A percentile compares a stretch with the other conserved stretches of the same genome.
Conservation (phyloP, 257 asterid species). For the Solanum neorickii region DNA sequence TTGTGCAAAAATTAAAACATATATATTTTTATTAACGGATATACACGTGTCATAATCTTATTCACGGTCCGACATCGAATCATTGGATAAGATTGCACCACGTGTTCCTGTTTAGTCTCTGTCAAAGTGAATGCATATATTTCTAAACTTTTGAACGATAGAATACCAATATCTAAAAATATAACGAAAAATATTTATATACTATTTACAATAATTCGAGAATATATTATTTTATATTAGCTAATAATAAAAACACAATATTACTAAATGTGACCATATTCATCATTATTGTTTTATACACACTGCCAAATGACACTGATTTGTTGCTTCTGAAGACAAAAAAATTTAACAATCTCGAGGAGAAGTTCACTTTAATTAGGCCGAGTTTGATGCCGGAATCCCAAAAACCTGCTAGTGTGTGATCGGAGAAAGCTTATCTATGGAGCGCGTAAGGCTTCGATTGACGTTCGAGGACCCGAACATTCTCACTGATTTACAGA, state of each 20-base stretch:
- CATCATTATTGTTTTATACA: not conserved
- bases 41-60: too few species aligned
- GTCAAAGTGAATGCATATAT: too few species aligned
- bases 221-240: too few species aligned
- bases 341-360: not conserved
- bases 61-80: rapidly evolving
- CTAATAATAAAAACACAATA: too few species aligned
- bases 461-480: conserved; percentile 45
- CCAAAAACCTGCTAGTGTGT: not conserved
- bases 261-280: too few species aligned
- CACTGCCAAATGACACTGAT: not conserved
- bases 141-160: too few species aligned
- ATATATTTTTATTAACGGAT: too few species aligned
- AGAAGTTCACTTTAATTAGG: not conserved
- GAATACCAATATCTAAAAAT: too few species aligned
- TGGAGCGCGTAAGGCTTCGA: conserved; percentile 63
- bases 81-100: too few species aligned
- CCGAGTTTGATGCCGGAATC: not conserved
- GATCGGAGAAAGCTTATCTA: not conserved
- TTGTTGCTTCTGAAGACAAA: not conserved
- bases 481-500: conserved; percentile 51
- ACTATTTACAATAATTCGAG: too few species aligned
- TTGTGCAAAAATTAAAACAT: rapidly evolving
- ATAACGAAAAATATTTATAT: too few species aligned
- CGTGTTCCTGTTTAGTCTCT: too few species aligned